phyloP scores from a whole-genome alignment of 306 rosid genomes.

The Echinosophora koreensis region DNA sequence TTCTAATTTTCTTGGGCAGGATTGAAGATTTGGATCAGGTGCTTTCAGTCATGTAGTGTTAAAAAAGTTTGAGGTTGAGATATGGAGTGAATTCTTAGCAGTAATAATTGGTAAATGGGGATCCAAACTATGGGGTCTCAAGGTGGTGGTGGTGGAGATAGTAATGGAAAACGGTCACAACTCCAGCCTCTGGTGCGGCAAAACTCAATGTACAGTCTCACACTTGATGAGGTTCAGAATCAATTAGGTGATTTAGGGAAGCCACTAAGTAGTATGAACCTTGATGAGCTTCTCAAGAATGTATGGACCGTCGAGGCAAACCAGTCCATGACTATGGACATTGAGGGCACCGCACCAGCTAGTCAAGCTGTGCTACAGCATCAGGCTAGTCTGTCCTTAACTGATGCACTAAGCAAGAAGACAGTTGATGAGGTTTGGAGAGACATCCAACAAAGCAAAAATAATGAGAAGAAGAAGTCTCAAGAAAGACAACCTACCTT shows the following conservation, averaged over 20 bases:
- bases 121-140: slow-evolving; percentile 86
- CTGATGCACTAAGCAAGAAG: slow-evolving; percentile 75
- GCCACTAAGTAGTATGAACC: slow-evolving; percentile 94
- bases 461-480: slow-evolving; percentile 56
- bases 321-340: slow-evolving; percentile 61
- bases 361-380: slow-evolving; percentile 64
- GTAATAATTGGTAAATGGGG: slow-evolving; percentile 60
- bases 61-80: slow-evolving; percentile 32
- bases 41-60: not conserved
- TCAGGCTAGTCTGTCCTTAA: slow-evolving; percentile 81
- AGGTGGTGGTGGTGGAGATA: slow-evolving; percentile 72
- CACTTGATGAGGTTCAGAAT: slow-evolving; percentile 91
- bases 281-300: slow-evolving; percentile 93
- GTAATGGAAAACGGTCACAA: slow-evolving; percentile 72
- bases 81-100: slow-evolving; percentile 42
- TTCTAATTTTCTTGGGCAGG: slow-evolving; percentile 34
- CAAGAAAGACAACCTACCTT: slow-evolving; percentile 76
- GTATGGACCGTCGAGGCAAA: slow-evolving; percentile 88
- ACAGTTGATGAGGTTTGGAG: slow-evolving; percentile 98
- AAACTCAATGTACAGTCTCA: slow-evolving; percentile 84
- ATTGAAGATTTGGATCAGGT: slow-evolving; percentile 40
- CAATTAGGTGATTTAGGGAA: slow-evolving; percentile 94
- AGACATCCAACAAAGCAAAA: slow-evolving; percentile 84
- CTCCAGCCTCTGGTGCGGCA: slow-evolving; percentile 71
- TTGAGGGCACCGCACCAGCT: slow-evolving; percentile 56